Evolutionary conservation across 2,329 filamentous ascomycete species (phyloP), one percentile per base, ranked within the genome.

Genomic region (Elsinoe batatas): DNA sequence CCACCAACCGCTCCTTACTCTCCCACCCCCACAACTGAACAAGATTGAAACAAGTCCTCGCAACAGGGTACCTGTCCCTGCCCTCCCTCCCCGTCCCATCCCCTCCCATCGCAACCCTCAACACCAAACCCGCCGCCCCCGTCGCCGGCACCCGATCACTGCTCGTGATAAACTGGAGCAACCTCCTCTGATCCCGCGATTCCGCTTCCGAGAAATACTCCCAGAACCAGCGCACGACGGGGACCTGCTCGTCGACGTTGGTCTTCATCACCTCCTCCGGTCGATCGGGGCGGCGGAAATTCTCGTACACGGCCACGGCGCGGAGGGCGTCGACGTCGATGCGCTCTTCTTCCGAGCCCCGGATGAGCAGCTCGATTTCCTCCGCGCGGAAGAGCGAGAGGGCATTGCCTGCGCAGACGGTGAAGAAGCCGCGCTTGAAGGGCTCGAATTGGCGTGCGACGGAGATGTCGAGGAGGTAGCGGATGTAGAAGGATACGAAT

Each of bases 401-500:
- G 0, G 91, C 90, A 66, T 93, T 95, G 35, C 90, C 88, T 35
- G 86, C 87, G 66, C 89, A 95, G 26, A 95, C 88, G 0, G 87
- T 94, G 68, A 89, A 96, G 70, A 96, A 96, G 0, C 91, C 91
- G 55, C 90, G 82, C 67, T 93, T 93, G 76, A 96, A 96, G 0
- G 91, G 90, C 66, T 95, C 89, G 61, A 94, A 96, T 65, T 95
- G 90, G 38, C 88, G 80, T 37, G 80, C 74, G 1, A 95, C 86
- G 0, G 87, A 80, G 5, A 78, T 83, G 63, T 95, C 89, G 10
- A 96, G 80, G 8, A 91, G 69, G 66, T 91, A 87, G 37, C 83
- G 81, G 8, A 95, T 80, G 66, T 95, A 95, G 1, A 89, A 75
- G 62, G 91, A 85, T 54, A 95, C 89, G 64, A 91, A 96, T 64